These are phyloP conservation scores for Fusarium aywerte DNA, from an alignment of 2,329 filamentous ascomycete genomes.

Conservation along the genomic window DNA sequence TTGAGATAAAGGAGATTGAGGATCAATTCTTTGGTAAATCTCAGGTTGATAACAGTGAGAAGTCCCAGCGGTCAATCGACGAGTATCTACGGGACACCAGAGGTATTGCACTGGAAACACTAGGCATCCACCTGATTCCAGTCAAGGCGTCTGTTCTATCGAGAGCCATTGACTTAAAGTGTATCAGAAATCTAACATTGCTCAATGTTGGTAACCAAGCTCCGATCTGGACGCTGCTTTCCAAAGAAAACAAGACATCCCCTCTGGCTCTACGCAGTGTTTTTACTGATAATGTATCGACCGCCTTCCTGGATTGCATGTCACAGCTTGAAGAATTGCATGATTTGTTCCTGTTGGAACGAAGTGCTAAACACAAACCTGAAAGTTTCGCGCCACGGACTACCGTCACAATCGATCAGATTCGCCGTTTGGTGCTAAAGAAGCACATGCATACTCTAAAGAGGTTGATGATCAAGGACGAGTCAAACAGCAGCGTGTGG, in stretches of 20 bases:
- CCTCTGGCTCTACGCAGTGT: conserved; percentile 67
- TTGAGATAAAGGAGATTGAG: conserved; percentile 52
- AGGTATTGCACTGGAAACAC: conserved; percentile 65
- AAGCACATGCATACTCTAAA: conserved; percentile 67
- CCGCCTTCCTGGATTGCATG: conserved; percentile 64
- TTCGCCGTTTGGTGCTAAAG: conserved; percentile 65
- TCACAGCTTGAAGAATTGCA: conserved; percentile 63
- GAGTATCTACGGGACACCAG: conserved; percentile 69
- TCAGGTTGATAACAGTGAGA: conserved; percentile 28
- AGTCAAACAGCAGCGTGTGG: conserved; percentile 62
- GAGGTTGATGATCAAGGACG: conserved; percentile 70
- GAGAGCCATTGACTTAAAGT: conserved; percentile 66
- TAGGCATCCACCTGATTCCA: conserved; percentile 69
- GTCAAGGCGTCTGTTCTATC: conserved; percentile 68
- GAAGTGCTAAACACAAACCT: conserved; percentile 61
- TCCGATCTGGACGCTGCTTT: conserved; percentile 67
- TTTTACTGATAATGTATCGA: conserved; percentile 71
- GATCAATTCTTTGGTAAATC: conserved; percentile 40
- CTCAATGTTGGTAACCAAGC: conserved; percentile 72
- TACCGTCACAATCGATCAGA: conserved; percentile 65
- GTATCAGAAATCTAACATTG: conserved; percentile 67
- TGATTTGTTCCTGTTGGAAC: conserved; percentile 70
- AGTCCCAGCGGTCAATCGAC: conserved; percentile 49
- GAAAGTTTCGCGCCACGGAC: conserved; percentile 64
- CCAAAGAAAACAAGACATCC: conserved; percentile 62